Evolutionary conservation across 257 asterid species (phyloP), one percentile per base, ranked within the genome.

Genomic region (Solanum arcanum): DNA sequence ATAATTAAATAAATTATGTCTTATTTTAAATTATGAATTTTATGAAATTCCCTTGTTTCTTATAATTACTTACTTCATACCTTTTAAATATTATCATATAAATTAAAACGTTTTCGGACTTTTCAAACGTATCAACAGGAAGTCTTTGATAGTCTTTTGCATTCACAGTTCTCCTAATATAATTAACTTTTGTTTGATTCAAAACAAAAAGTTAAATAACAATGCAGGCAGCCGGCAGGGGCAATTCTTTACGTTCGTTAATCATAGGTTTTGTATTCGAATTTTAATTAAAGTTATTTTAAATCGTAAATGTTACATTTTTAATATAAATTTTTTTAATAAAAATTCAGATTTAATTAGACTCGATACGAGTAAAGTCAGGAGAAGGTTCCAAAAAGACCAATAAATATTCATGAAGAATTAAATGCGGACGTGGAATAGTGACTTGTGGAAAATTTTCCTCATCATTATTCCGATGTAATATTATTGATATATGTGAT

Each of bases 361-460:
- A 9, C 0, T 4, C 31, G 0, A 0, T 16, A 49, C 0, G 6
- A 49, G 39, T 37, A 37, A 37, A 7, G 9, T 39, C 0, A 39
- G 42, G 42, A 49, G 3, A 15, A 49, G 9, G 60, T 49, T 49
- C 60, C 12, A 1, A 15, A 52, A 52, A 52, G 7, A 2, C 3
- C 1, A 49, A 15, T 6, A 49, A 15, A 5, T 11, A 37, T 23
- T 3, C 68, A 11, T 9, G 6, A 59, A 59, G 68, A 21, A 59
- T 59, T 9, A 20, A 59, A 21, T 59, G 68, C 12, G 13, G 68
- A 21, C 12, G 68, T 59, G 16, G 33, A 64, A 64, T 68, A 6
- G 3, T 13, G 16, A 4, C 5, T 27, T 29, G 73, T 25, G 35
- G 35, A 66, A 29, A 16, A 9, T 8, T 33, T 72, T 9, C 7